Base-by-base conservation (phyloP, 306 rosid species). In the Aeschynomene evenia region DNA sequence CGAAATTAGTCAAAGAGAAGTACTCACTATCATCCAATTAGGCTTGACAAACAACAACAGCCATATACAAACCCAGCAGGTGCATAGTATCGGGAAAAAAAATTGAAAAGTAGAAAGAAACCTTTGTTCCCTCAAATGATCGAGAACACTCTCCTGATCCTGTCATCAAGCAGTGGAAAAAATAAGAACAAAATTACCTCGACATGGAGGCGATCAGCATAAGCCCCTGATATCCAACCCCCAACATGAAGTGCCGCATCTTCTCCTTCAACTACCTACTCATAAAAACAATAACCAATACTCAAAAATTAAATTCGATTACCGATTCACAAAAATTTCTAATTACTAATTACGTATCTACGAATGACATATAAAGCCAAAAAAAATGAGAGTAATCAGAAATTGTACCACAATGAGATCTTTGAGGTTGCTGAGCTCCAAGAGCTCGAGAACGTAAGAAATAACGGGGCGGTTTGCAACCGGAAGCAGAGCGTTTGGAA, bases 261-360 rank as follows among this genome's bases (percentile, higher is more conserved):
- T 82, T 84, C 75, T 9, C 96, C 99, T 95, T 95, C 99, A 70
- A 91, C 96, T 2, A 89, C 97, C 99, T 95, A 79, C 29, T 65
- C 16, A 42, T 45, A 45, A 15, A 9, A 45, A 9, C 51, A 45
- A 2, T 10, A 45, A 45, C 9, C 19, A 50, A 23, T 6, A 43
- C 26, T 1, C 52, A 3, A 62, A 22, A 33, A 18, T 18, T 20
- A 63, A 70, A 63, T 63, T 46, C 5, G 63, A 49, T 15, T 12
- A 48, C 69, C 13, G 65, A 53, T 77, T 63, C 19, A 48, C 19
- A 2, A 22, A 54, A 59, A 60, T 57, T 10, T n/a, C 50, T 19
- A n/a, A 12, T 24, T 1, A 21, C 43, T n/a, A 43, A n/a, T 10
- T 43, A 43, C 19, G 15, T n/a, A 43, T 43, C 50, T 3, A 43